Base-by-base conservation (phyloP, 2,329 filamentous ascomycete genomes). In the Aspergillus puulaauensis region DNA sequence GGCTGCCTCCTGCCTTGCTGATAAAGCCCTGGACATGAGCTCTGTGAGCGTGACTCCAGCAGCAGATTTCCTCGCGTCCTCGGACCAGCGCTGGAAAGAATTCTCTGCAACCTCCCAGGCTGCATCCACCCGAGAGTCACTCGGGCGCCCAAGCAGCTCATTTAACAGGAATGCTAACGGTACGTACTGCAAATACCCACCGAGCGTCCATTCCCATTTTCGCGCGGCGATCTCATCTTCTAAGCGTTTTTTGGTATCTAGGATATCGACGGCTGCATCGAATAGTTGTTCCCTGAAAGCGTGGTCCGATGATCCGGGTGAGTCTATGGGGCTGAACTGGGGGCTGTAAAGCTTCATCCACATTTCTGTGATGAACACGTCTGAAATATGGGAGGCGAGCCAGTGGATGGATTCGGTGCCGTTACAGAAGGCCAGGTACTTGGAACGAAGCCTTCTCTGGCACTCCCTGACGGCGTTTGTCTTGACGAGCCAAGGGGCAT, bases 301-400 rank as follows among this genome's bases (percentile, higher is more conserved):
- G 84, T 82, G 63, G 24, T 33, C 24, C 6, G 43, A 40, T 6
- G 21, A 8, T n/a, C 35, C 48, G 3, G 35, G 24, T 17, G 17
- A 23, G 7, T 24, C 31, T 6, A 35, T 8, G 17, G 49, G 19
- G 62, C 43, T 68, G 64, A 40, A 89, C 82, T 59, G 85, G 79
- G 0, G 86, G 62, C 90, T 85, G 66, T 91, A 88, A 2, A 89
- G 81, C 57, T 90, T 82, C 31, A 91, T 79, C 73, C 85, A 89
- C 81, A 90, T 87, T 73, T 91, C 91, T 59, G 85, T 84, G 76
- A 90, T 83, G 61, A 91, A 84, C 23, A 91, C 78, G 12, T 87
- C 82, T 1, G 85, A 80, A n/a, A 89, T 80, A 44, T 86, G 86
- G 3, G 82, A 83, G 2, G 82, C 83, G 35, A 88, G 82, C 85